These are phyloP conservation scores for Yarrowia osloensis DNA, from an alignment of 805 yeast genomes.

Conservation along the genomic window DNA sequence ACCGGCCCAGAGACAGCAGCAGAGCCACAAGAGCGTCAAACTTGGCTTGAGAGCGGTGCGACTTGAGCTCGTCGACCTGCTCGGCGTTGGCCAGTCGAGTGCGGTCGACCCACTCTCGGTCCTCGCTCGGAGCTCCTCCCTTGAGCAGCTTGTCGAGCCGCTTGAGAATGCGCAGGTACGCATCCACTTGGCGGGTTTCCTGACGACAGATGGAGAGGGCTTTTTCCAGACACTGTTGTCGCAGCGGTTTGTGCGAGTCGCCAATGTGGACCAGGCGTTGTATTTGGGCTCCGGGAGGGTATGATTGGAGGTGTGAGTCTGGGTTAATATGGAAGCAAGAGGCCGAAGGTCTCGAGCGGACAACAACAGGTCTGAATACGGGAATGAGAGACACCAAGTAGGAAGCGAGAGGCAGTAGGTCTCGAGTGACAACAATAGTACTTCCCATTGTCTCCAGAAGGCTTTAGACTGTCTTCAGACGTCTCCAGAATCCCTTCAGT, in stretches of 20 bases:
- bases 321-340: neutral
- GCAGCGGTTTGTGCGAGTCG: conserved; percentile 5
- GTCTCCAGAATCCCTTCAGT: too few relatives aligned
- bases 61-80: neutral
- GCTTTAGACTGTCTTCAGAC: too few relatives aligned
- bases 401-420: too few relatives aligned
- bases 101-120: neutral
- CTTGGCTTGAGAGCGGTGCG: neutral
- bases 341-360: neutral
- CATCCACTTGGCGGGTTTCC: neutral
- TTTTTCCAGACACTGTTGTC: conserved; percentile 5
- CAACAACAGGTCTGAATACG: neutral
- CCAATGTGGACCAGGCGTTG: conserved; percentile 15
- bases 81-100: neutral
- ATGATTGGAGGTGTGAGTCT: neutral
- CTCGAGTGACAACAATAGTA: too few relatives aligned
- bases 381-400: too few relatives aligned
- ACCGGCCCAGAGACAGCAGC: neutral
- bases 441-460: too few relatives aligned
- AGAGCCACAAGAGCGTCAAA: neutral
- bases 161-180: neutral
- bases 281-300: conserved; percentile 9
- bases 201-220: conserved; percentile 19
- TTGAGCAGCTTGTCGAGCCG: conserved; percentile 12
- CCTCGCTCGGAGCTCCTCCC: neutral